phyloP scores from a whole-genome alignment of 768 basidiomycete genomes.

The Suillus fuscotomentosus region DNA sequence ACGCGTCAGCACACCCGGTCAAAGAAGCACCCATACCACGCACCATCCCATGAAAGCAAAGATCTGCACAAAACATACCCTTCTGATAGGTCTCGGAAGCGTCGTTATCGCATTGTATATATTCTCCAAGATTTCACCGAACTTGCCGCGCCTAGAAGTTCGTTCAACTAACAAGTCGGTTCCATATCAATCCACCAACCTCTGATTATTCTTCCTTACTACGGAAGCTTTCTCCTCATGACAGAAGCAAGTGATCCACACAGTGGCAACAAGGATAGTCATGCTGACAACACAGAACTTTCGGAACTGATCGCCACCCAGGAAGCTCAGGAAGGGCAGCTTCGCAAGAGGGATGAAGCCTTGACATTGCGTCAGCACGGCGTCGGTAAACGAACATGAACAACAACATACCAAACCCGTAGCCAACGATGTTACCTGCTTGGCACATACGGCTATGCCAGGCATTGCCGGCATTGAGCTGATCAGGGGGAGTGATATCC shows the following conservation, averaged over 20 bases:
- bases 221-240: constrained; percentile 78
- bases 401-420: constrained; percentile 69
- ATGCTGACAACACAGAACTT: constrained; percentile 92
- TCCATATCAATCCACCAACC: constrained; percentile 1
- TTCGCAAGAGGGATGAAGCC: constrained; percentile 88
- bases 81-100: constrained; percentile 79
- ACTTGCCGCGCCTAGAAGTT: constrained; percentile 40
- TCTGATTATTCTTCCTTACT: constrained; percentile 32
- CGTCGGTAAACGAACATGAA: background rate
- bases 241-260: constrained; percentile 84
- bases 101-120: constrained; percentile 71
- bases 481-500: constrained; percentile 85
- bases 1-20: constrained; percentile 8
- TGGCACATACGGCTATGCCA: constrained; percentile 98
- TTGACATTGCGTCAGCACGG: constrained; percentile 24
- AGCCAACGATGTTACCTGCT: constrained; percentile 95
- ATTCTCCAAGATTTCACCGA: constrained; percentile 74
- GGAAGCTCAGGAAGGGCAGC: constrained; percentile 70
- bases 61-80: constrained; percentile 91
- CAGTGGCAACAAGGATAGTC: constrained; percentile 72
- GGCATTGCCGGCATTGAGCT: constrained; percentile 92
- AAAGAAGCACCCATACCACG: constrained; percentile 19
- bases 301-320: constrained; percentile 93
- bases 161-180: background rate
- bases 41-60: constrained; percentile 98